Evolutionary conservation across 768 basidiomycete species (phyloP).

Genomic region (Mycena alexandri): DNA sequence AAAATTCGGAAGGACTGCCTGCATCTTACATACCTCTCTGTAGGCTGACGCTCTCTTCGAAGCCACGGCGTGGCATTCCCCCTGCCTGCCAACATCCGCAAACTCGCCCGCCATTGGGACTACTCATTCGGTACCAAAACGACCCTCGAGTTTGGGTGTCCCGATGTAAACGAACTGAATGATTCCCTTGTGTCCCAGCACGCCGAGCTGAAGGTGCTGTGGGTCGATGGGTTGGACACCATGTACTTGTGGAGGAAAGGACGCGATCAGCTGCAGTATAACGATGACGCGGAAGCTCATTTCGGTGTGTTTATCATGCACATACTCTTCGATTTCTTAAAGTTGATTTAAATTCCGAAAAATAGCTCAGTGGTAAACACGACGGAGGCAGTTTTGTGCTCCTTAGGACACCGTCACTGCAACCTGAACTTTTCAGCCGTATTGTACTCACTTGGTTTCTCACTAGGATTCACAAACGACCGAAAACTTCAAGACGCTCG

Average conservation of each 20-base stretch:
- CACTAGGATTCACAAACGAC: too few species aligned
- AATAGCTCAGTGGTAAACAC: too few species aligned
- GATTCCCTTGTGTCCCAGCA: neutral
- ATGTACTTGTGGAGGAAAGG: slow-evolving; percentile 5
- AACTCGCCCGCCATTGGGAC: slow-evolving; percentile 6
- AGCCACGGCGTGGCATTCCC: neutral
- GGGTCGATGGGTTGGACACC: neutral
- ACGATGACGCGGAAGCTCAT: too few species aligned
- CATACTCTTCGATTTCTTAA: too few species aligned
- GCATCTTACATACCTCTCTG: neutral
- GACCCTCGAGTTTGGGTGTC: neutral
- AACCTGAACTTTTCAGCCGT: too few species aligned
- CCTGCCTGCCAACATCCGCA: neutral
- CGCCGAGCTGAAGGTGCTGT: neutral
- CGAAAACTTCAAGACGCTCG: too few species aligned
- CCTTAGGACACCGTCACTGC: too few species aligned
- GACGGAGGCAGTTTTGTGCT: too few species aligned
- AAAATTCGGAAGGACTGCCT: neutral
- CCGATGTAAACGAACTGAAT: neutral
- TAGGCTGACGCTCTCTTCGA: slow-evolving; percentile 4
- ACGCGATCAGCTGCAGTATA: neutral
- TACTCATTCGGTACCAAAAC: neutral
- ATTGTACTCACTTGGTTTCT: too few species aligned
- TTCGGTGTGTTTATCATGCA: neutral
- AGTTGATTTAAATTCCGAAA: too few species aligned